These are phyloP conservation scores for Adansonia rubrostipa DNA, from an alignment of 441 rosid species.

Conservation along the genomic window DNA sequence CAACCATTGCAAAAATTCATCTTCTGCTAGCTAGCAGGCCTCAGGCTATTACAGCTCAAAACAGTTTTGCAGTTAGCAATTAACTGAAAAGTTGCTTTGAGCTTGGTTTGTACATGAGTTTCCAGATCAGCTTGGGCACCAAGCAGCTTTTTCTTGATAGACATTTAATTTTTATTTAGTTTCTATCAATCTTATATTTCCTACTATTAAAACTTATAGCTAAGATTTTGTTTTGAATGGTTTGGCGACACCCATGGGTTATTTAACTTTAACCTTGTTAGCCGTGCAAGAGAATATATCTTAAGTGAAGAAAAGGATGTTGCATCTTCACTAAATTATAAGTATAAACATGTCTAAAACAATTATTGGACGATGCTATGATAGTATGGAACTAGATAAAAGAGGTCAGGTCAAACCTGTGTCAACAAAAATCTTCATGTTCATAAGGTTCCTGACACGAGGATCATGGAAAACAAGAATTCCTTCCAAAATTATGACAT, in stretches of 20 bases:
- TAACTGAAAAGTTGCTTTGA: neutral
- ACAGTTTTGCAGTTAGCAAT: neutral
- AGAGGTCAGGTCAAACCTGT: slow-evolving; percentile 58
- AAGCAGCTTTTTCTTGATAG: neutral
- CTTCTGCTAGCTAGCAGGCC: neutral
- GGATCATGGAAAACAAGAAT: slow-evolving; percentile 90
- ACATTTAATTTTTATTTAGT: neutral
- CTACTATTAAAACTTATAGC: neutral
- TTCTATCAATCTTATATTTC: neutral
- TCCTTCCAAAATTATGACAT: slow-evolving; percentile 95
- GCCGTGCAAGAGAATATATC: neutral
- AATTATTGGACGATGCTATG: slow-evolving; percentile 3
- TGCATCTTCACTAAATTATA: slow-evolving; percentile 15
- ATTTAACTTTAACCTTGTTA: neutral
- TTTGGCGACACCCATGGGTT: neutral
- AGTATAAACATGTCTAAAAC: neutral
- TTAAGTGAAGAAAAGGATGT: neutral
- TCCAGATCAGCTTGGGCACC: neutral
- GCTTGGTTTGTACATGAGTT: neutral
- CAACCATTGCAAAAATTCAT: neutral
- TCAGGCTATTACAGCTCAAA: neutral
- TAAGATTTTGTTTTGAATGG: neutral
- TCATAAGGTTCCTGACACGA: slow-evolving; percentile 82
- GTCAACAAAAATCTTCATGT: slow-evolving; percentile 94
- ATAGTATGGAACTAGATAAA: slow-evolving; percentile 23